Percentiles rank a stretch among this genome's conserved stretches.
Evolutionary conservation across 495 filamentous ascomycete genomes (phyloP).

Genomic region (Letharia columbiana): DNA sequence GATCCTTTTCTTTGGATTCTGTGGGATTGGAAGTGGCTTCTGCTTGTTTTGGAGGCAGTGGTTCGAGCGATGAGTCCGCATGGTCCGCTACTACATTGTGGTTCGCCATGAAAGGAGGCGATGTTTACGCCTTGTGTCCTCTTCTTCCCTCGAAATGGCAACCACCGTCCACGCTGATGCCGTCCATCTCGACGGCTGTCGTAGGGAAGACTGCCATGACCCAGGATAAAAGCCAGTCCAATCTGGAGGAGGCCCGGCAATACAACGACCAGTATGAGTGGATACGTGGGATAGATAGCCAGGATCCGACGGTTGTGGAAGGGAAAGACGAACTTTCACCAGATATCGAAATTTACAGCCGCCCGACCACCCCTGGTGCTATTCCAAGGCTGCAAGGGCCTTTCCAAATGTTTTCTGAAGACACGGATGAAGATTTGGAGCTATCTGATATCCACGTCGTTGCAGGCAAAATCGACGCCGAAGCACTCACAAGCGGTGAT

Average conservation of each 20-base stretch:
- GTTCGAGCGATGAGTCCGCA: constrained; percentile 54
- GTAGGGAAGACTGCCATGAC: constrained; percentile 54
- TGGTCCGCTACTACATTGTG: constrained; percentile 91
- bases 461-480: constrained; percentile 43
- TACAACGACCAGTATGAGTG: constrained; percentile 66
- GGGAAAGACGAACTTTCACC: constrained; percentile 32
- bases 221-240: constrained; percentile 47
- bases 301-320: constrained; percentile 50
- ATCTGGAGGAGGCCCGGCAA: constrained; percentile 50
- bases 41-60: constrained; percentile 69
- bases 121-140: constrained; percentile 85
- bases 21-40: constrained; percentile 83
- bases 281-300: constrained; percentile 71
- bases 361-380: constrained; percentile 60
- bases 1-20: constrained; percentile 73
- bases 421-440: constrained; percentile 48
- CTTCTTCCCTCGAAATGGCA: constrained; percentile 75
- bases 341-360: constrained; percentile 60
- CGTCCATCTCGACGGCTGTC: constrained; percentile 66
- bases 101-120: constrained; percentile 80
- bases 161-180: constrained; percentile 62
- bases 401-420: constrained; percentile 59
- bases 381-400: constrained; percentile 80
- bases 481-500: constrained; percentile 46
- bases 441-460: constrained; percentile 53